A percentile compares a stretch with the other conserved stretches of the same genome.
phyloP scores from a whole-genome alignment of 768 basidiomycete species.

The Hortiboletus campestris region DNA sequence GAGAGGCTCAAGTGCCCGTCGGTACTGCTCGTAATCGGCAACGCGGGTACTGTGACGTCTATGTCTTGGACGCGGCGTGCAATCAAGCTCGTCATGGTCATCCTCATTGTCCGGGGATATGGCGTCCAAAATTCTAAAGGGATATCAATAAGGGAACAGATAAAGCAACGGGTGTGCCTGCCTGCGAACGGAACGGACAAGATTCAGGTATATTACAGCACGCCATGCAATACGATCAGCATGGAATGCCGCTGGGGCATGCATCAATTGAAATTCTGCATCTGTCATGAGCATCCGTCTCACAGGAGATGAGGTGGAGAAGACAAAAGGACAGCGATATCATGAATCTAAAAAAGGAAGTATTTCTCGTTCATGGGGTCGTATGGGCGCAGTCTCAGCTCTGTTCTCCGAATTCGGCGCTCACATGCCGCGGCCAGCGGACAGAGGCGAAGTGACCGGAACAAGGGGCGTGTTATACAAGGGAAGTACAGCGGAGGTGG shows the following conservation, averaged over 20 bases:
- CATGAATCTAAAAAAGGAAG: conserved; percentile 6
- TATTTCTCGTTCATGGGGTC: background rate
- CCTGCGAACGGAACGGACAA: conserved; percentile 80
- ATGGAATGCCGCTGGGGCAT: conserved; percentile 72
- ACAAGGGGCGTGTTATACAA: background rate
- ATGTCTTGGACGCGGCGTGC: conserved; percentile 46
- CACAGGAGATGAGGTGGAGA: background rate
- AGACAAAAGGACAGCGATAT: conserved; percentile 1
- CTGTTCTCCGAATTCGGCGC: conserved; percentile 1
- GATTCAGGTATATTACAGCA: conserved; percentile 83
- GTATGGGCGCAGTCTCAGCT: background rate
- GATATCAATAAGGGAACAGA: conserved; percentile 1
- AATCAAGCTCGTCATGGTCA: conserved; percentile 56
- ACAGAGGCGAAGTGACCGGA: background rate
- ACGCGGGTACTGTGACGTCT: conserved; percentile 46
- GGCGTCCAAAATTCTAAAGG: conserved; percentile 67
- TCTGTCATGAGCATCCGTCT: conserved; percentile 18
- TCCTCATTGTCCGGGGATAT: conserved; percentile 63
- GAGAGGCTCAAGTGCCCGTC: conserved; percentile 63
- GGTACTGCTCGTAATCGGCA: conserved; percentile 61
- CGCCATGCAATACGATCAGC: conserved; percentile 85
- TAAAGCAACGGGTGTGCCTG: conserved; percentile 31
- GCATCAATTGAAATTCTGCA: conserved; percentile 80
- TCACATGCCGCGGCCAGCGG: background rate
- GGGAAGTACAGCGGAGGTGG: conserved; percentile 1